Evolutionary conservation across 2,329 filamentous ascomycete genomes (phyloP).

Genomic region (Trichoderma lentiforme): DNA sequence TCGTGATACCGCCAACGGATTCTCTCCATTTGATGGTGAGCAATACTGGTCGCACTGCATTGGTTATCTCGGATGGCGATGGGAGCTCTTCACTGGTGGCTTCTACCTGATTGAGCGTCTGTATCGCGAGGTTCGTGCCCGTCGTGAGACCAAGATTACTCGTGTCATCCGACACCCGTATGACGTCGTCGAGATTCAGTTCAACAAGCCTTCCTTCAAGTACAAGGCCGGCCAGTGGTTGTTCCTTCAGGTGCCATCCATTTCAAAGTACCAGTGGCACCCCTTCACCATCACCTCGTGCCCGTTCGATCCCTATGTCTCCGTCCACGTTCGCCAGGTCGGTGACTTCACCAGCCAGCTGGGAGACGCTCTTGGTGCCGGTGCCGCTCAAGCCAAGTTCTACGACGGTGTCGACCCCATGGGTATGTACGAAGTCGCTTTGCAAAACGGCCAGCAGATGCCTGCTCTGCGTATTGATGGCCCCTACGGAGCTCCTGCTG

Average conservation of each 20-base stretch:
- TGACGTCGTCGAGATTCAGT: conserved; percentile 96
- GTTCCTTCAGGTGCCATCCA: conserved; percentile 86
- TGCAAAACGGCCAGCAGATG: conserved; percentile 92
- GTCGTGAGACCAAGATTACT: conserved; percentile 82
- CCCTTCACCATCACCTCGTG: conserved; percentile 99
- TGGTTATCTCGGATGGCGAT: conserved; percentile 94
- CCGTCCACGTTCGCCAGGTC: conserved; percentile 91
- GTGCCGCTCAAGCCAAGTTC: conserved; percentile 79
- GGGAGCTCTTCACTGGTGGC: conserved; percentile 84
- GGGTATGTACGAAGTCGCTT: conserved; percentile 96
- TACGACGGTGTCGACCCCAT: conserved; percentile 88
- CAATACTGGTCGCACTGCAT: conserved; percentile 90
- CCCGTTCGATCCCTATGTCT: conserved; percentile 91
- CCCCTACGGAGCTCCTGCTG: conserved; percentile 92
- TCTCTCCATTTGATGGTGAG: conserved; percentile 80
- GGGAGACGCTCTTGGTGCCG: conserved; percentile 93
- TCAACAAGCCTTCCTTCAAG: conserved; percentile 91
- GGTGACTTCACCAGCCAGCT: conserved; percentile 93
- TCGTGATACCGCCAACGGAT: conserved; percentile 67
- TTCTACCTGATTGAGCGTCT: conserved; percentile 85
- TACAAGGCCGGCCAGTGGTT: conserved; percentile 99
- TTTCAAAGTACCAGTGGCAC: conserved; percentile 93
- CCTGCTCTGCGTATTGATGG: conserved; percentile 86
- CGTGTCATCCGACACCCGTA: conserved; percentile 95
- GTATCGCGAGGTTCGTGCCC: conserved; percentile 83